Evolutionary conservation across 1,284 basidiomycete species (phyloP), one percentile per base, ranked within the genome.

Genomic region (Prillingera fragicola): DNA sequence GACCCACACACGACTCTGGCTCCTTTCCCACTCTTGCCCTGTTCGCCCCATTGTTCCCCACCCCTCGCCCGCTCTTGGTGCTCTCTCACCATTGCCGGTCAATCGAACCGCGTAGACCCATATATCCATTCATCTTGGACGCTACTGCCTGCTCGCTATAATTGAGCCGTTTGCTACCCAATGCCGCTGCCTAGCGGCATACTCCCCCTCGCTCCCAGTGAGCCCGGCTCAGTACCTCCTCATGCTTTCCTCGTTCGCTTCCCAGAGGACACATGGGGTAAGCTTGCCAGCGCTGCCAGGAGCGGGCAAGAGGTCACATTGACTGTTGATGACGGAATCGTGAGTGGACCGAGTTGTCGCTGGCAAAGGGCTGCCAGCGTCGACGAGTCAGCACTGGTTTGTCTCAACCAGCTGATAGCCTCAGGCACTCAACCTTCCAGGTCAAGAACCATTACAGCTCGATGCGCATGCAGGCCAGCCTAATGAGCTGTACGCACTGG

Each of bases 161-260:
- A n/a, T n/a, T n/a, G n/a, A n/a, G 25, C 36, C 22, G 14, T 21
- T 23, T 23, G 17, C 28, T 10, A 25, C 32, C 28, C 34, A 23
- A 62, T 59, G 56, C 52, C 54, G 17, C 47, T 62, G 7, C 56
- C 57, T 8, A 35, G 40, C 34, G 56, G 54, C 22, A 41, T 40
- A 7, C 45, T 57, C 18, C 53, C 58, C 12, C 44, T 55, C 22
- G 48, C 43, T 31, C 43, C 34, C 9, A 37, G 42, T 29, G 40
- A 23, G 27, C 33, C 25, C 27, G 43, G 34, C 8, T 24, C 35
- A 4, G 8, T 38, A 5, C 49, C 38, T 17, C 49, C 45, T 10
- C 55, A 54, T 3, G 62, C 63, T 2, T 65, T 48, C 42, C 54
- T 65, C 25, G 51, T 68, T 41, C 56, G 56, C 19, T 60, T 66